phyloP scores from a whole-genome alignment of 495 filamentous ascomycete genomes.

The Evernia prunastri region DNA sequence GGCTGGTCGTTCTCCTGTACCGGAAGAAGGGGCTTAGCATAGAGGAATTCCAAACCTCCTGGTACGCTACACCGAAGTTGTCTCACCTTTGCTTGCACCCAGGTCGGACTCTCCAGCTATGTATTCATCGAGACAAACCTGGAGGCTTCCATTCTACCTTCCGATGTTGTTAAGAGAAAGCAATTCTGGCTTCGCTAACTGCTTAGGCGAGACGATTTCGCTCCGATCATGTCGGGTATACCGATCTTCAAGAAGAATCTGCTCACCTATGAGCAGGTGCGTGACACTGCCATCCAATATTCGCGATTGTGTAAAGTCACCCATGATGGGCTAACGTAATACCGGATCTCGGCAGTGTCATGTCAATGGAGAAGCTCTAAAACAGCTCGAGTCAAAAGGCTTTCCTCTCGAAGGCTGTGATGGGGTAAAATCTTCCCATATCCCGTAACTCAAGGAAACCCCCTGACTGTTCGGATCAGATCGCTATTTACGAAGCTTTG shows the following conservation, averaged over 20 bases:
- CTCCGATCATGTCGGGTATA: background rate
- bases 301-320: background rate
- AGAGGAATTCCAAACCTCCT: slow-evolving; percentile 21
- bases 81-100: too few relatives aligned
- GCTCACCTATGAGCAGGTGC: slow-evolving; percentile 15
- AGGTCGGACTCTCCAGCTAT: background rate
- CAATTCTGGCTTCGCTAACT: background rate
- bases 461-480: background rate
- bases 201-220: slow-evolving; percentile 10
- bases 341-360: background rate
- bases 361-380: slow-evolving; percentile 3
- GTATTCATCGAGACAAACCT: background rate
- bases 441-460: background rate
- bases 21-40: slow-evolving; percentile 22
- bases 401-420: slow-evolving; percentile 5
- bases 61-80: background rate
- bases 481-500: slow-evolving; percentile 9
- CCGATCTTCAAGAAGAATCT: slow-evolving; percentile 11
- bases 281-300: background rate
- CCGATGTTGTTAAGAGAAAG: background rate
- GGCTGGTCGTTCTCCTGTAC: slow-evolving; percentile 17
- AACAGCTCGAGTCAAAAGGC: background rate
- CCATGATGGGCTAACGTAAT: background rate
- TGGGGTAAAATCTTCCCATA: background rate
- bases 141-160: background rate